These are phyloP conservation scores for Kodamaea restingae DNA, from an alignment of 805 yeast species.

Conservation along the genomic window DNA sequence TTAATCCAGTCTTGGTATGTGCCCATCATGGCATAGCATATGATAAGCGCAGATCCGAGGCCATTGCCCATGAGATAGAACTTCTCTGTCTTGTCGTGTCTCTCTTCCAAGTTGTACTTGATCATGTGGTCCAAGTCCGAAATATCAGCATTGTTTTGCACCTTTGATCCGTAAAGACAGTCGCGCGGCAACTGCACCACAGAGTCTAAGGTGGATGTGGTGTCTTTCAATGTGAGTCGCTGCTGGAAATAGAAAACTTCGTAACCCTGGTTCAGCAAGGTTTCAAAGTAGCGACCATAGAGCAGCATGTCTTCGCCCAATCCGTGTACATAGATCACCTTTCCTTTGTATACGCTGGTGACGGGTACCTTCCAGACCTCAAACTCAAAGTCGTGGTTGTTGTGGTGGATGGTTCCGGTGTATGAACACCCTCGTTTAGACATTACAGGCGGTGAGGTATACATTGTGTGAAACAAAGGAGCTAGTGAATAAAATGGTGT, in stretches of 20 bases:
- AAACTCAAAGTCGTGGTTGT: constrained; percentile 5
- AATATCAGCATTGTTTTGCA: constrained; percentile 6
- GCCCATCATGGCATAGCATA: constrained; percentile 9
- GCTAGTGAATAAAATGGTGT: neutral
- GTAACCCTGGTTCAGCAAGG: constrained; percentile 6
- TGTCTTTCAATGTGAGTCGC: constrained; percentile 3
- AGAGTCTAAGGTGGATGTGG: constrained; percentile 3
- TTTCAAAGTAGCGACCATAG: constrained; percentile 5
- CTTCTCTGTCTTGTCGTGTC: constrained; percentile 8
- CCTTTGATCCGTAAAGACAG: neutral
- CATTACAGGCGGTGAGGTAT: neutral
- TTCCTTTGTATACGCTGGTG: constrained; percentile 7
- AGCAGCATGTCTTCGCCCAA: constrained; percentile 7
- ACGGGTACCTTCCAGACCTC: constrained; percentile 9
- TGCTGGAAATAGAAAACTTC: constrained; percentile 7
- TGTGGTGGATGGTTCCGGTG: neutral
- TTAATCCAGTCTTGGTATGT: constrained; percentile 8
- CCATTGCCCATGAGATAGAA: constrained; percentile 9
- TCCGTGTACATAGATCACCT: constrained; percentile 5
- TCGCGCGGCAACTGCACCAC: constrained; percentile 5
- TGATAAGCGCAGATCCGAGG: constrained; percentile 4
- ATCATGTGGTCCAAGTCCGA: constrained; percentile 6
- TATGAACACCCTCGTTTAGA: constrained; percentile 1
- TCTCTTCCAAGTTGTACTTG: constrained; percentile 6
- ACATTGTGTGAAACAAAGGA: too few relatives aligned